Evolutionary conservation across 768 basidiomycete species (phyloP).

Genomic region (Psilocybe cyanescens): DNA sequence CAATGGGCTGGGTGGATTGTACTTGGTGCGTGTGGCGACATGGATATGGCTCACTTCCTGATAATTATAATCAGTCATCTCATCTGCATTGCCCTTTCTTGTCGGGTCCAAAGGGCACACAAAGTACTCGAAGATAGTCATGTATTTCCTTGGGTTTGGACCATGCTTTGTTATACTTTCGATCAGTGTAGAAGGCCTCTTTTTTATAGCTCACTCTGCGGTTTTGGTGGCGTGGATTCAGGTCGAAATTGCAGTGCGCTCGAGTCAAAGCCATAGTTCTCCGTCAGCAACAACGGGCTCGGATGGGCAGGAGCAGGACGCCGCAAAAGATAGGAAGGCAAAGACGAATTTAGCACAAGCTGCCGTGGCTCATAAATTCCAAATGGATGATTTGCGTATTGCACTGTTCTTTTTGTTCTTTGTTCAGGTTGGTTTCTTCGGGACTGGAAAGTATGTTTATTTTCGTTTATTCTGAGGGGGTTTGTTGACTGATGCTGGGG

Average conservation of each 20-base stretch:
- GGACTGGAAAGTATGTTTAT: constrained; percentile 72
- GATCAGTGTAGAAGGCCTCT: constrained; percentile 81
- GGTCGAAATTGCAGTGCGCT: constrained; percentile 50
- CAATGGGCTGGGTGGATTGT: constrained; percentile 69
- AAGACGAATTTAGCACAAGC: constrained; percentile 18
- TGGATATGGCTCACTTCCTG: not conserved
- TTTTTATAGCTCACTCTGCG: constrained; percentile 70
- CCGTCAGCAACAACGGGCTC: too few relatives aligned
- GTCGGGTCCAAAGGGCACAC: constrained; percentile 36
- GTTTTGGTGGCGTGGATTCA: constrained; percentile 71
- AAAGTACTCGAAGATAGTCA: constrained; percentile 54
- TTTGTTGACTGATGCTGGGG: constrained; percentile 5
- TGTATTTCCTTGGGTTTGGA: constrained; percentile 72
- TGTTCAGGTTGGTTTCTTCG: constrained; percentile 86
- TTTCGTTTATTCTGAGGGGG: not conserved
- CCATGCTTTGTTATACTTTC: constrained; percentile 81
- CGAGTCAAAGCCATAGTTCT: not conserved
- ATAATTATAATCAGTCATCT: constrained; percentile 38
- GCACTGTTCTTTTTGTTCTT: constrained; percentile 86
- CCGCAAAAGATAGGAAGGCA: not conserved
- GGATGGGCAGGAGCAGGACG: not conserved
- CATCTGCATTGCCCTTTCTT: constrained; percentile 56
- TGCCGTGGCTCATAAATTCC: constrained; percentile 43
- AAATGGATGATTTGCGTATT: constrained; percentile 67
- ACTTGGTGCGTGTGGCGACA: constrained; percentile 48